Evolutionary conservation across 2,329 filamentous ascomycete genomes (phyloP).

Genomic region (Trichothecium roseum): DNA sequence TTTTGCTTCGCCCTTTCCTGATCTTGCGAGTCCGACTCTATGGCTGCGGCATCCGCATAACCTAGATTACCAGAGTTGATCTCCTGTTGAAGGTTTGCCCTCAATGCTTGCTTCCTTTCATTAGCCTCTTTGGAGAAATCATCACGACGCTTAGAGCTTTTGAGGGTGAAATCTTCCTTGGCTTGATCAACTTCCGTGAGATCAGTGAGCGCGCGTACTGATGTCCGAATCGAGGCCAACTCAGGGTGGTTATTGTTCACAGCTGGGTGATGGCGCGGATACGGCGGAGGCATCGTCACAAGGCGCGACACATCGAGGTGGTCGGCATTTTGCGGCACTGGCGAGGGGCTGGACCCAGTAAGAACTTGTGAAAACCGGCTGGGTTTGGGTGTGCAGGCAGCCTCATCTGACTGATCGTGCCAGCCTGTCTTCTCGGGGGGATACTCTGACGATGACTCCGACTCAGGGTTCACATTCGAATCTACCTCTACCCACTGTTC

Average conservation of each 20-base stretch:
- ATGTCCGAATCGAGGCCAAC: conserved; percentile 63
- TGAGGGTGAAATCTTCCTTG: conserved; percentile 50
- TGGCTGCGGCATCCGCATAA: conserved; percentile 72
- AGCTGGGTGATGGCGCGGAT: conserved; percentile 87
- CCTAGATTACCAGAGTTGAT: conserved; percentile 69
- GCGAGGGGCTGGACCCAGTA: conserved; percentile 29
- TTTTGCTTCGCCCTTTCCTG: conserved; percentile 63
- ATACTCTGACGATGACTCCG: conserved; percentile 35
- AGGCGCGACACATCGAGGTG: conserved; percentile 82
- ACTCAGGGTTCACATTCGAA: conserved; percentile 27
- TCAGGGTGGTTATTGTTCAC: conserved; percentile 94
- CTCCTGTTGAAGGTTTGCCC: conserved; percentile 66
- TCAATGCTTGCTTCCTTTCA: conserved; percentile 52
- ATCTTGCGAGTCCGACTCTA: conserved; percentile 63
- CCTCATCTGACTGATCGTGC: conserved; percentile 33
- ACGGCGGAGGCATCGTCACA: conserved; percentile 86
- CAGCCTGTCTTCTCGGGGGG: conserved; percentile 46
- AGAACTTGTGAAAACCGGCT: conserved; percentile 29
- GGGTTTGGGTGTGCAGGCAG: conserved; percentile 30
- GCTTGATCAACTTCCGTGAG: conserved; percentile 60
- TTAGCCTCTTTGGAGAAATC: conserved; percentile 39
- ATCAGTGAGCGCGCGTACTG: conserved; percentile 65
- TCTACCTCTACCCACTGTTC: conserved; percentile 58
- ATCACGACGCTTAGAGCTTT: conserved; percentile 46
- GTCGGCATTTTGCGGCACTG: conserved; percentile 34